Base-by-base conservation (phyloP, 495 filamentous ascomycete genomes). In the Corynascus novoguineensis region DNA sequence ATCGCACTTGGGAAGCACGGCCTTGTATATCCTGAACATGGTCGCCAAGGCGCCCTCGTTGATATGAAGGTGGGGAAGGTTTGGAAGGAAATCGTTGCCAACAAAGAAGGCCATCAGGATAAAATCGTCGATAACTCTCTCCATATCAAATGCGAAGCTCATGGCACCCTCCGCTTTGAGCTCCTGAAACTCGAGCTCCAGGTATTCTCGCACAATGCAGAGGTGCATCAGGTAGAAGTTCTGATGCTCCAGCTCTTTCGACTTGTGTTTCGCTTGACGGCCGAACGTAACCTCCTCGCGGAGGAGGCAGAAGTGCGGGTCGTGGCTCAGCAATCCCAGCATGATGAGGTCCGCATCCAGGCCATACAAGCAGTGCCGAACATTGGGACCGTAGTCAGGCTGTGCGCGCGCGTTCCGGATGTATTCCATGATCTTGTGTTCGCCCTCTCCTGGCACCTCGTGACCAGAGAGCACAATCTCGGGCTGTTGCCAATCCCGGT, bases 341-440 rank as follows among this genome's bases (percentile, higher is more conserved):
- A 99, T 99, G 72, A 99, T 97, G 48, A 99, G 76, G 74, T 99
- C 95, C 29, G 95, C 95, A 75, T 99, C 95, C 28, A 99, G 80
- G 6, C 95, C 95, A 67, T 99, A 99, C 38, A 99, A 77, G 73
- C 95, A 99, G 71, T 99, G 95, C 42, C 95, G 89, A 57, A 93
- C 81, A 67, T 99, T 97, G n/a, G 91, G 83, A 65, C 95, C 83
- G 68, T 99, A 99, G 57, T 86, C 82, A 4, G 89, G 87, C 67
- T 99, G 95, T 41, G 92, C 88, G 77, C 97, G 97, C 31, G 93
- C 86, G 66, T 91, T 85, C 56, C 95, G 87, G 69, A 99, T 99
- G 69, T 97, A 97, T 71, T 99, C 95, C 95, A 97, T 99, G 70
- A 99, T 96, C 76, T 99, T 99, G 76, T 98, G 93, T 73, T 98